phyloP scores from a whole-genome alignment of 1,139 yeast genomes.

The Diutina rugosa region DNA sequence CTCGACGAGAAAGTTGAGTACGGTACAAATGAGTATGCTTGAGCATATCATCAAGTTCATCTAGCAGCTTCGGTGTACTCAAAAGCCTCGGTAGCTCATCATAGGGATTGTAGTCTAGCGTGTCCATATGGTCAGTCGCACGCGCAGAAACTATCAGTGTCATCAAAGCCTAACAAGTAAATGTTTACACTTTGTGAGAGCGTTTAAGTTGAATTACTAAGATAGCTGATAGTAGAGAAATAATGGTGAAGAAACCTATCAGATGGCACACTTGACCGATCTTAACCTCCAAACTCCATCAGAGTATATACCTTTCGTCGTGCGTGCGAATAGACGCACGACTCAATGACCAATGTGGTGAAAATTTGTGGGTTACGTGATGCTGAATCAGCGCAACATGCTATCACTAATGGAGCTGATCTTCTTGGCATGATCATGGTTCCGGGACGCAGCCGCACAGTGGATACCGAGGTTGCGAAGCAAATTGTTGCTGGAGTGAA shows the following conservation, averaged over 20 bases:
- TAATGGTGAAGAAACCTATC: background rate
- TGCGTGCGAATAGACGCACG: background rate
- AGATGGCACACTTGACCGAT: background rate
- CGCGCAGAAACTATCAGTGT: background rate
- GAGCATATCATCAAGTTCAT: conserved; percentile 34
- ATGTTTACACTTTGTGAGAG: background rate
- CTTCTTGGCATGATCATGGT: conserved; percentile 78
- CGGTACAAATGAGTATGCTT: conserved; percentile 30
- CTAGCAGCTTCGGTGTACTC: conserved; percentile 27
- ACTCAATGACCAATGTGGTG: conserved; percentile 21
- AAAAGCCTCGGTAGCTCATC: conserved; percentile 24
- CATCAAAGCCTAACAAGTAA: too few relatives aligned
- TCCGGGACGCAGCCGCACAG: conserved; percentile 67
- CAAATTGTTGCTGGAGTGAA: conserved; percentile 20
- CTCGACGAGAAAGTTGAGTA: conserved; percentile 26
- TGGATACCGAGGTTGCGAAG: conserved; percentile 40
- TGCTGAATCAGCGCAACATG: conserved; percentile 52
- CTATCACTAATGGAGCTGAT: conserved; percentile 61
- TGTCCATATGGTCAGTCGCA: background rate
- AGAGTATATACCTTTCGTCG: background rate
- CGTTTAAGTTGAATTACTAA: background rate
- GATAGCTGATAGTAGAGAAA: background rate
- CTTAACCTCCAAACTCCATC: too few relatives aligned
- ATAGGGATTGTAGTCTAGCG: conserved; percentile 17
- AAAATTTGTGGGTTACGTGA: conserved; percentile 79